Evolutionary conservation across 169 alveolate species (phyloP).

Genomic region (Cryptosporidium sp.): DNA sequence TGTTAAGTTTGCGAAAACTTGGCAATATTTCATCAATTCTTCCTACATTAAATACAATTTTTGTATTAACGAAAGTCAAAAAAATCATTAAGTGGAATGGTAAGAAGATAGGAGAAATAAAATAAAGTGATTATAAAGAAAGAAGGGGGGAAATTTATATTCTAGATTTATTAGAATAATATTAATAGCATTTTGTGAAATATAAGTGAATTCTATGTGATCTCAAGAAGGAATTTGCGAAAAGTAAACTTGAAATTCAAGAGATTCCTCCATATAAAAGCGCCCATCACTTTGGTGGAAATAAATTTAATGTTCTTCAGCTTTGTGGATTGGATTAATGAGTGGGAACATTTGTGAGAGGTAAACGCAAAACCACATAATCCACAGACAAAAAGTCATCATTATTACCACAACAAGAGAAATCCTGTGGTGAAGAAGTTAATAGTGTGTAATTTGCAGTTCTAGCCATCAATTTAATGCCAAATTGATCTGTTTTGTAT

Average conservation of each 20-base stretch:
- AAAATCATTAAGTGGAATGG: neutral
- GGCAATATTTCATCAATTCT: neutral
- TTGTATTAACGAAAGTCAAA: neutral
- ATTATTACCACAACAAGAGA: constrained; percentile 72
- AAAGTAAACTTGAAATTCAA: neutral
- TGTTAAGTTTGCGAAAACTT: too few species aligned
- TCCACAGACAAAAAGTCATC: constrained; percentile 74
- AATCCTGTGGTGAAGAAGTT: constrained; percentile 6
- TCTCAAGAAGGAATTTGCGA: neutral
- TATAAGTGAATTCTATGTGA: neutral
- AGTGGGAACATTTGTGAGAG: constrained; percentile 70
- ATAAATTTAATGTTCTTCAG: constrained; percentile 46
- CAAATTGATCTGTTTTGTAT: constrained; percentile 2
- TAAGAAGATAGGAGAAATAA: neutral
- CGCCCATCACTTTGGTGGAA: neutral
- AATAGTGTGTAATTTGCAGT: neutral
- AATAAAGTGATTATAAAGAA: neutral
- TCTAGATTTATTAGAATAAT: neutral
- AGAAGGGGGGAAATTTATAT: neutral
- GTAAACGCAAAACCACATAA: constrained; percentile 73
- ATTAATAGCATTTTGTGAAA: neutral
- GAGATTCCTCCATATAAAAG: neutral
- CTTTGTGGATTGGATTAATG: constrained; percentile 63
- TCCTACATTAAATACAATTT: neutral
- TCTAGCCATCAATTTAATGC: neutral